Percentiles rank a stretch among this genome's conserved stretches.
Conservation (phyloP, 2,329 filamentous ascomycete genomes). For the Endoconidiophora laricicola region DNA sequence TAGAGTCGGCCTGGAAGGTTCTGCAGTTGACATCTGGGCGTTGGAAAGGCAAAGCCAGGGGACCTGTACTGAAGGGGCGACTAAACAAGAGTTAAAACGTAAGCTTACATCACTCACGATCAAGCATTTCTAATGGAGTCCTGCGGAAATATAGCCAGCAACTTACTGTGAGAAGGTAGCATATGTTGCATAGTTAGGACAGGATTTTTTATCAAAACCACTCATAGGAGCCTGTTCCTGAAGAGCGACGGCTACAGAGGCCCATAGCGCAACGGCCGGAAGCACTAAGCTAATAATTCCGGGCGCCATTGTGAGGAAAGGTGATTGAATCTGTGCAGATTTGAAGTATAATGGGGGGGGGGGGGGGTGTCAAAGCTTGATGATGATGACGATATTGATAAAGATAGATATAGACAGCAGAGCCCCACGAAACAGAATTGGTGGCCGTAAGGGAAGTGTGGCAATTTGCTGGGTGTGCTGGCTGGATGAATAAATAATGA, state of each 20-base stretch:
- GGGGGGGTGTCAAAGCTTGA: not conserved
- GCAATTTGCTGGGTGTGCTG: too few relatives aligned
- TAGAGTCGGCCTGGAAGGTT: slow-evolving; percentile 72
- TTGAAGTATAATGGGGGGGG: not conserved
- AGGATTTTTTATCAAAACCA: slow-evolving; percentile 18
- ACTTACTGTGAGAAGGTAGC: slow-evolving; percentile 25
- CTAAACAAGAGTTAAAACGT: slow-evolving; percentile 27
- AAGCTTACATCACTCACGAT: not conserved
- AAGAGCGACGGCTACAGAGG: not conserved
- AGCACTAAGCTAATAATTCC: slow-evolving; percentile 4
- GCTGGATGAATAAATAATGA: too few relatives aligned
- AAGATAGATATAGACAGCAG: not conserved
- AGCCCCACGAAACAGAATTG: not conserved
- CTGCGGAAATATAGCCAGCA: not conserved
- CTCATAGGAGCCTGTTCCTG: slow-evolving; percentile 1
- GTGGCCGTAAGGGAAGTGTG: not conserved
- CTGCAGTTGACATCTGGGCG: slow-evolving; percentile 66
- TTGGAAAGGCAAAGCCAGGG: slow-evolving; percentile 69
- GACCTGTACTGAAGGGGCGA: slow-evolving; percentile 62
- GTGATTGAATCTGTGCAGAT: not conserved
- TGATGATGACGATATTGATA: not conserved
- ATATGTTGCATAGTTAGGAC: slow-evolving; percentile 27
- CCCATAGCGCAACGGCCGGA: slow-evolving; percentile 2
- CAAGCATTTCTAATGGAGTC: too few relatives aligned
- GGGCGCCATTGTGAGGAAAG: slow-evolving; percentile 1